phyloP scores from a whole-genome alignment of 2,329 filamentous ascomycete genomes.

The Fusarium coicis region DNA sequence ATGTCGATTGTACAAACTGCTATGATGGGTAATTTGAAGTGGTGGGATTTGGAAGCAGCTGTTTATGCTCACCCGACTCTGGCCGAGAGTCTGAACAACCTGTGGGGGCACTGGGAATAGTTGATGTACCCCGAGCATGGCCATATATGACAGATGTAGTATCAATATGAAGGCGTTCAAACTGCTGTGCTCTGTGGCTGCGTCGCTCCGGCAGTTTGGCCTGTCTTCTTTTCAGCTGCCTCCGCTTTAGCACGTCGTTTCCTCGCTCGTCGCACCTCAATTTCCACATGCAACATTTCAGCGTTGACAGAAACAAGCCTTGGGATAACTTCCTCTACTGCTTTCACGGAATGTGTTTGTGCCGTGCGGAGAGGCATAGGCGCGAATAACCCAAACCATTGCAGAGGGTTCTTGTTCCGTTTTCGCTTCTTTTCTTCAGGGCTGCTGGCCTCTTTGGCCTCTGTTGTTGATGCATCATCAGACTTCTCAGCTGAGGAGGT shows the following conservation, averaged over 20 bases:
- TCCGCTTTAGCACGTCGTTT: slow-evolving; percentile 65
- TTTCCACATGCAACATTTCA: slow-evolving; percentile 73
- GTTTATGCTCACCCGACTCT: slow-evolving; percentile 63
- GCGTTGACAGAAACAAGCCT: slow-evolving; percentile 66
- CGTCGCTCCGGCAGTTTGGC: neutral
- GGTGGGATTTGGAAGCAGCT: slow-evolving; percentile 57
- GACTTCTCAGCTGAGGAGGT: neutral
- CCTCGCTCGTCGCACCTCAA: slow-evolving; percentile 71
- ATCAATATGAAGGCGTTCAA: slow-evolving; percentile 18
- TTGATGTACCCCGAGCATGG: neutral
- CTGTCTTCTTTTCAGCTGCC: slow-evolving; percentile 47
- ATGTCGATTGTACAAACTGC: slow-evolving; percentile 65
- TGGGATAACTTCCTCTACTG: slow-evolving; percentile 68
- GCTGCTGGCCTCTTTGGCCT: slow-evolving; percentile 17
- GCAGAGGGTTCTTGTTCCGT: slow-evolving; percentile 57
- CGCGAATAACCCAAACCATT: slow-evolving; percentile 67
- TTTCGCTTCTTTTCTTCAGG: slow-evolving; percentile 24
- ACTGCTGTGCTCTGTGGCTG: slow-evolving; percentile 18
- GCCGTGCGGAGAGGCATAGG: slow-evolving; percentile 65
- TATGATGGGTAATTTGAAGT: slow-evolving; percentile 60
- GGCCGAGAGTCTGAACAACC: slow-evolving; percentile 62
- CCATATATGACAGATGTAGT: neutral
- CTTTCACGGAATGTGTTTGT: slow-evolving; percentile 66
- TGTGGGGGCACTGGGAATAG: slow-evolving; percentile 57
- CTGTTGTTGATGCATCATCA: slow-evolving; percentile 7